A percentile compares a stretch with the other conserved stretches of the same genome.
Evolutionary conservation across 805 yeast species (phyloP).

Genomic region (Wickerhamiella parazyma): DNA sequence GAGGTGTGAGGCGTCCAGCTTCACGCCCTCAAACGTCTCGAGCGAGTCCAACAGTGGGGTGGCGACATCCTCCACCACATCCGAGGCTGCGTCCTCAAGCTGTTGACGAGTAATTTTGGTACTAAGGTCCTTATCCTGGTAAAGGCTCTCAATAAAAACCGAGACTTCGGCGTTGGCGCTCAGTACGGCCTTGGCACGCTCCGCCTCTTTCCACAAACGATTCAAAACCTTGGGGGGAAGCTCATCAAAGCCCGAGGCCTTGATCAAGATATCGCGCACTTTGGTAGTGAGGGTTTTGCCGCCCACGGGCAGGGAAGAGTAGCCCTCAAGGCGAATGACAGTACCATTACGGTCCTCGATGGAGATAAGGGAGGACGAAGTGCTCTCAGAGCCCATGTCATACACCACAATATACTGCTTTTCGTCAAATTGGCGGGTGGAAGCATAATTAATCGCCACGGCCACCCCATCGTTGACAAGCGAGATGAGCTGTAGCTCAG

Average conservation of each 20-base stretch:
- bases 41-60: constrained; percentile 45
- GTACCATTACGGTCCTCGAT: constrained; percentile 30
- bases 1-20: constrained; percentile 28
- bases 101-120: constrained; percentile 60
- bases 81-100: constrained; percentile 46
- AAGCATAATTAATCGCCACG: constrained; percentile 68
- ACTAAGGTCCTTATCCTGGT: constrained; percentile 61
- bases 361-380: constrained; percentile 74
- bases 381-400: constrained; percentile 89
- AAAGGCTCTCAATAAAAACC: constrained; percentile 64
- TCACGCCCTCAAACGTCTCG: constrained; percentile 23
- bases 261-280: constrained; percentile 45
- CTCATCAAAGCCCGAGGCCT: constrained; percentile 33
- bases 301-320: constrained; percentile 61
- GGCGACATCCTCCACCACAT: constrained; percentile 34
- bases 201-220: constrained; percentile 68
- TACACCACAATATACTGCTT: constrained; percentile 56
- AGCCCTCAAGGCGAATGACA: constrained; percentile 47
- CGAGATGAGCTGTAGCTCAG: constrained; percentile 50
- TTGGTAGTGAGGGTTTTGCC: constrained; percentile 62
- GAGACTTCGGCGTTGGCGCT: constrained; percentile 77
- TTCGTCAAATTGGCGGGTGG: constrained; percentile 37
- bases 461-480: constrained; percentile 88
- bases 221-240: constrained; percentile 45
- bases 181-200: constrained; percentile 71